These are phyloP conservation scores for Xylaria flabelliformis DNA, from an alignment of 495 filamentous ascomycete genomes.

Conservation along the genomic window DNA sequence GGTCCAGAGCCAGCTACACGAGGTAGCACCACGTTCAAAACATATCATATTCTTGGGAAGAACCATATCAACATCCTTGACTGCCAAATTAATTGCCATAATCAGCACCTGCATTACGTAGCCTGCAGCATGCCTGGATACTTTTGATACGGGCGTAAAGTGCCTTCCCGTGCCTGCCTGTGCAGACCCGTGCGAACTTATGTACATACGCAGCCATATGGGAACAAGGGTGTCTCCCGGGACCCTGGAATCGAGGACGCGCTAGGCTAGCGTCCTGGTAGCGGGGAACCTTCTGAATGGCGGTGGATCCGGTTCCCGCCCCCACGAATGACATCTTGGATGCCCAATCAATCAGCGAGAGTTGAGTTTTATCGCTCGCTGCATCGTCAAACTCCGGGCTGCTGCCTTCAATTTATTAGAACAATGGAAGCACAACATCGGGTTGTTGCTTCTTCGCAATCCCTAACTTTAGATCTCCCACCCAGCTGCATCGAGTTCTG, in stretches of 20 bases:
- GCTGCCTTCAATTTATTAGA: background rate
- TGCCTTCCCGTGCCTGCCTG: background rate
- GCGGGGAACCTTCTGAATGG: constrained; percentile 24
- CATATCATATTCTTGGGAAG: background rate
- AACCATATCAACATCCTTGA: background rate
- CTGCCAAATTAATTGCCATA: background rate
- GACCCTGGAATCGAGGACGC: background rate
- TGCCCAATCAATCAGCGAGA: background rate
- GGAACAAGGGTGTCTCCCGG: background rate
- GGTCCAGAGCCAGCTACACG: background rate
- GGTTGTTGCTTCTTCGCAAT: constrained; percentile 43
- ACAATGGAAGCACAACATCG: constrained; percentile 31
- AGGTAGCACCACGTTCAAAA: background rate
- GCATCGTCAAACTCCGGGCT: background rate
- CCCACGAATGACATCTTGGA: background rate
- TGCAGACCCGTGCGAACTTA: no score
- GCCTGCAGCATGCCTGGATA: background rate
- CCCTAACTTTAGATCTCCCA: constrained; percentile 62
- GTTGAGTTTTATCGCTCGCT: background rate
- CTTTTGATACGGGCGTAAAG: background rate
- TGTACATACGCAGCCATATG: background rate
- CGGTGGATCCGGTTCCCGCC: constrained; percentile 12
- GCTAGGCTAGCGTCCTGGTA: constrained; percentile 17
- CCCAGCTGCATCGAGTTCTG: constrained; percentile 89
- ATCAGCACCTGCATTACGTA: constrained; percentile 3